Base-by-base conservation (phyloP, 106 monocot species). In the Dendrobium catenatum region DNA sequence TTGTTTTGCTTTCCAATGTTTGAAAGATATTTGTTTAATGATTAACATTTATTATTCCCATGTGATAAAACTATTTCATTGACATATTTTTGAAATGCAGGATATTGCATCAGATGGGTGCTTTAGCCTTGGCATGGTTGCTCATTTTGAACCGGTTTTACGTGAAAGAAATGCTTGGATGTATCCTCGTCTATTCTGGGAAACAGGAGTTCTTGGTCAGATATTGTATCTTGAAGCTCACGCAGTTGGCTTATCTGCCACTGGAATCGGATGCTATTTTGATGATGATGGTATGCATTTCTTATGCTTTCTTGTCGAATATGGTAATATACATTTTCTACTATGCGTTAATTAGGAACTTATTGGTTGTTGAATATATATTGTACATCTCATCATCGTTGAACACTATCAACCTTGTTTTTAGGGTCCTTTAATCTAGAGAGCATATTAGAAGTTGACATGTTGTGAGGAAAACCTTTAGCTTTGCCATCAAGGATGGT, bases 171-270 rank as follows among this genome's bases (percentile, higher is more conserved):
- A 85, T 85, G 89, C 91, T 55, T 99, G 95, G 95, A 99, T 99
- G 95, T 99, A 99, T 90, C 95, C 95, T 37, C 89, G 99, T 68
- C 85, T 99, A 56, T 99, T 99, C 72, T 99, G 99, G 99, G 99
- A 99, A 80, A 84, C 93, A 68, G 98, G 98, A 72, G 83, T 93
- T 73, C 91, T 99, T 79, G 99, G 99, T 77, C 95, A 99, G 80
- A 87, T 99, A 2, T 64, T 99, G 24, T 95, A 95, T 79, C 95
- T 99, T 68, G 99, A 99, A 84, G 95, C 99, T 33, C 99, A 99
- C 89, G 99, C 95, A 22, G 86, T 99, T 86, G 99, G 95, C 43
- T 86, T 95, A 82, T 95, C 98, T 78, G 98, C 98, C 29, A 99
- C 98, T 41, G 98, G 98, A 66, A 99, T 99, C 78, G 98, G 98